phyloP scores from a whole-genome alignment of 352 stramenopile species.

The Phytophthora boehmeriae region DNA sequence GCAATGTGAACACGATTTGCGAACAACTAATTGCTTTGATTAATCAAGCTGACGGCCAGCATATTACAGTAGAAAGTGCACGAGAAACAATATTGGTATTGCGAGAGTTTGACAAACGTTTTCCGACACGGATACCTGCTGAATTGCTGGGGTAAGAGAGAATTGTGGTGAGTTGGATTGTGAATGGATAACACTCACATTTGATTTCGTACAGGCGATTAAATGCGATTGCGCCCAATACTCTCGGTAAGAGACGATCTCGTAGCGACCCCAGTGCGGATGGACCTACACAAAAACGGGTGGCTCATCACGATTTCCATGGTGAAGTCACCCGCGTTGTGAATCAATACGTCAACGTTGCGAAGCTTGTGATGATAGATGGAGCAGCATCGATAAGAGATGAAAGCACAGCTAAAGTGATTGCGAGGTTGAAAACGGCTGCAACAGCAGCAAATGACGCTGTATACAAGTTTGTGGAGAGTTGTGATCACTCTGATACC shows the following conservation, averaged over 20 bases:
- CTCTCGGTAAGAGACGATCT: slow-evolving; percentile 6
- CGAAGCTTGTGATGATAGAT: not conserved
- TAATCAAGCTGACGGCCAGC: not conserved
- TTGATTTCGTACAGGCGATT: slow-evolving; percentile 7
- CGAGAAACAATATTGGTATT: slow-evolving; percentile 7
- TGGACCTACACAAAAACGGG: slow-evolving; percentile 1
- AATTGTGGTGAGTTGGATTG: not conserved
- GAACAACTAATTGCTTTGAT: slow-evolving; percentile 4
- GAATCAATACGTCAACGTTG: not conserved
- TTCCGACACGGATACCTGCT: slow-evolving; percentile 14
- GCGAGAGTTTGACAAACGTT: slow-evolving; percentile 15
- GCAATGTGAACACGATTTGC: slow-evolving; percentile 1
- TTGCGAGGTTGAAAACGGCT: slow-evolving; percentile 10
- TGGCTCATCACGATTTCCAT: not conserved
- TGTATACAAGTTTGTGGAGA: slow-evolving; percentile 3
- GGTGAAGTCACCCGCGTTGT: slow-evolving; percentile 1
- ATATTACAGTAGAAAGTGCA: slow-evolving; percentile 8
- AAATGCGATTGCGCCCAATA: not conserved
- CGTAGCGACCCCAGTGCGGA: not conserved
- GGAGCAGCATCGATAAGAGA: not conserved
- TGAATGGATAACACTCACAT: too few species aligned
- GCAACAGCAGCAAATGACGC: slow-evolving; percentile 4
- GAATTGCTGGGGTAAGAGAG: slow-evolving; percentile 15
- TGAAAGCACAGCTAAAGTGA: not conserved
- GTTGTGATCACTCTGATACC: not conserved